Evolutionary conservation across 441 rosid genomes (phyloP).

Genomic region (Daphne laureola): DNA sequence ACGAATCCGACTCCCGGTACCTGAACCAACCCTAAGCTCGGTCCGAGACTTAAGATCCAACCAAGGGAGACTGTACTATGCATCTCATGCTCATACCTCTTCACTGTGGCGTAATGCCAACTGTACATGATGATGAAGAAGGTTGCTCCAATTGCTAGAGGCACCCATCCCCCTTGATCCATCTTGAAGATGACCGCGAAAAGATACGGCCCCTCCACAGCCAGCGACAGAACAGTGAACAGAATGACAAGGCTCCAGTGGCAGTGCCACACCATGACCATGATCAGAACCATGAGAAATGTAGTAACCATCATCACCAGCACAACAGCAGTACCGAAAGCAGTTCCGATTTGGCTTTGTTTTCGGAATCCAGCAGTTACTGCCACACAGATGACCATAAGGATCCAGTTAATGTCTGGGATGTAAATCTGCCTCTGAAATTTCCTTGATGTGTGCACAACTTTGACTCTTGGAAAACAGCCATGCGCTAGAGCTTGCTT

Average conservation of each 20-base stretch:
- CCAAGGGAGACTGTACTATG: conserved; percentile 89
- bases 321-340: conserved; percentile 74
- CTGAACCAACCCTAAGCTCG: conserved; percentile 87
- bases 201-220: conserved; percentile 66
- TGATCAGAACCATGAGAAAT: conserved; percentile 65
- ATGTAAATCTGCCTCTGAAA: conserved; percentile 35
- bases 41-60: conserved; percentile 91
- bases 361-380: conserved; percentile 45
- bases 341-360: conserved; percentile 51
- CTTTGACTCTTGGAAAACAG: conserved; percentile 54
- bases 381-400: conserved; percentile 45
- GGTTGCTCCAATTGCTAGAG: conserved; percentile 36
- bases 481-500: conserved; percentile 53
- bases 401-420: conserved; percentile 54
- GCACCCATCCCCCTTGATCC: conserved; percentile 75
- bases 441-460: conserved; percentile 44
- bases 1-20: conserved; percentile 93
- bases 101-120: conserved; percentile 41
- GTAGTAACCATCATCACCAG: conserved; percentile 85
- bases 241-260: conserved; percentile 77
- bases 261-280: conserved; percentile 84
- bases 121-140: conserved; percentile 34
- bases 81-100: conserved; percentile 53
- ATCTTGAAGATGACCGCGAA: conserved; percentile 76
- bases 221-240: conserved; percentile 56